These are phyloP conservation scores for Gossypium laxum DNA, from an alignment of 441 rosid species.

Conservation along the genomic window DNA sequence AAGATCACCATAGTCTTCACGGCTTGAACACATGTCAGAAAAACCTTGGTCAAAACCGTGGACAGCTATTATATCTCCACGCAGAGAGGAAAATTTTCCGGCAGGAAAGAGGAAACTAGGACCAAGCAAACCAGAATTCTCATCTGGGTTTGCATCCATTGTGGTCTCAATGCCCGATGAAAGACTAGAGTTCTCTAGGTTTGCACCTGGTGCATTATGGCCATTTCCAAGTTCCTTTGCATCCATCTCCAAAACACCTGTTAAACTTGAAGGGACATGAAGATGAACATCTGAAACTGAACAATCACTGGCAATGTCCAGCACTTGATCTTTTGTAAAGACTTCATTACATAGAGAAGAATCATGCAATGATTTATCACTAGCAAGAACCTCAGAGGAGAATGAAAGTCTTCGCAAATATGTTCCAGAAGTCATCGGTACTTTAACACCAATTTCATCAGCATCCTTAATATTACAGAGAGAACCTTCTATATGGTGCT, in stretches of 20 bases:
- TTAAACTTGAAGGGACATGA: conserved; percentile 35
- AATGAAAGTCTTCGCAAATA: conserved; percentile 49
- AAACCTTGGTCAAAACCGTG: conserved; percentile 29
- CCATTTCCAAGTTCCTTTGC: conserved; percentile 31
- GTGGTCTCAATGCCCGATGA: conserved; percentile 18
- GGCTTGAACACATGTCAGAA: conserved; percentile 16
- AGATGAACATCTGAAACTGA: conserved; percentile 42
- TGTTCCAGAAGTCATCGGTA: conserved; percentile 33
- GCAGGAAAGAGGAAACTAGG: conserved; percentile 42
- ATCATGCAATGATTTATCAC: conserved; percentile 20
- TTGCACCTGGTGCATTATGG: conserved; percentile 21
- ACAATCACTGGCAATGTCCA: conserved; percentile 15
- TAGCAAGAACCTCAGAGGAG: conserved; percentile 28
- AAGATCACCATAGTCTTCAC: conserved; percentile 24
- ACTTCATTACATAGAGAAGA: conserved; percentile 22
- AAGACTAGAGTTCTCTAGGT: conserved; percentile 20
- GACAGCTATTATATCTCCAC: conserved; percentile 49
- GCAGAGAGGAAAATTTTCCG: conserved; percentile 46
- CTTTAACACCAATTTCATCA: conserved; percentile 29
- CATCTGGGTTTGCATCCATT: neutral
- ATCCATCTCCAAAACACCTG: conserved; percentile 27
- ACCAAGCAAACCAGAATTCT: conserved; percentile 21
- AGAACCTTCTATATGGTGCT: conserved; percentile 40
- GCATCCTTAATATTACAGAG: conserved; percentile 29
- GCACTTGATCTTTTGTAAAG: conserved; percentile 20